Evolutionary conservation across 1,139 yeast genomes (phyloP), one percentile per base, ranked within the genome.

Genomic region (Magnusiomyces suaveolens): DNA sequence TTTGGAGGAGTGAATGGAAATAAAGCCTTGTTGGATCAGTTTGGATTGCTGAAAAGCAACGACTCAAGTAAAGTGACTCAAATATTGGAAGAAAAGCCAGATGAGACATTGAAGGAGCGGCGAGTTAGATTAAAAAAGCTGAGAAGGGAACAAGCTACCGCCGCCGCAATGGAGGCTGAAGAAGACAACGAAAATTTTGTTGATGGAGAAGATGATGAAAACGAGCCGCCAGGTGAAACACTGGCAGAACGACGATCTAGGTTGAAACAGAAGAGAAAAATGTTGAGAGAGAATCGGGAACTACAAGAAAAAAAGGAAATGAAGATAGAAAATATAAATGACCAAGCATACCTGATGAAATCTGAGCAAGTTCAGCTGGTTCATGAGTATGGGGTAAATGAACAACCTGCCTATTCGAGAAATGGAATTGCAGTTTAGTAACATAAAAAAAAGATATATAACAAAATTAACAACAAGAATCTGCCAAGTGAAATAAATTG

Each of bases 191-290:
- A 29, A 29, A 6, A 6, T 29, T 12, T 6, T 10, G 48, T 23
- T 8, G 48, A 26, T 14, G 29, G n/a, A 2, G 21, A 10, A 1
- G 53, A 33, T 16, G 50, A 47, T 12, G 54, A 47, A 29, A 52
- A 49, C 3, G 51, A 54, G 23, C 52, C 55, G 2, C 64, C 52
- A 26, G 54, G 50, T 6, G 69, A 69, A 54, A 67, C 72, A 1
- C 60, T 69, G 39, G 69, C 69, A 1, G 63, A 66, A 55, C 63
- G 73, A 39, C 63, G 72, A 4, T 66, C 64, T 1, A 57, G 73
- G 23, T 57, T 69, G 18, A 60, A 59, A 53, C 62, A 54, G n/a
- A 60, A 62, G 46, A 59, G 55, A 43, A 24, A 23, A 2, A 43
- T 23, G 41, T 8, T 14, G 18, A 36, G 18, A n/a, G 41, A 36